Conservation (phyloP, 306 rosid species). For the Vicia villosa region DNA sequence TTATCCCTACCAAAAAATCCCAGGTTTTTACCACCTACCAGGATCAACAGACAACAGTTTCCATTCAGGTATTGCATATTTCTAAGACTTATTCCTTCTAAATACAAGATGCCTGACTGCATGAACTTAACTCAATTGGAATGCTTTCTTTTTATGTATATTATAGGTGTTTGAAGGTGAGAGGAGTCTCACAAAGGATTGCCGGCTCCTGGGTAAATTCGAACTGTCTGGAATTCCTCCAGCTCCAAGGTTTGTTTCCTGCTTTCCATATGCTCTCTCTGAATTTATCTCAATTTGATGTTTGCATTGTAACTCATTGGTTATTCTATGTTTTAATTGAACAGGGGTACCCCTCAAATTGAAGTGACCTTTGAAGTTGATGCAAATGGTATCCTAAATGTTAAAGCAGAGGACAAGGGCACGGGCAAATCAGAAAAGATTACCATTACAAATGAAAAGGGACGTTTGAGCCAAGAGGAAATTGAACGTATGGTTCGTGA, state of each 20-base stretch:
- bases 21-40: slow-evolving; percentile 99
- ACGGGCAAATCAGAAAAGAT: slow-evolving; percentile 98
- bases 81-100: neutral
- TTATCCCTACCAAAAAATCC: slow-evolving; percentile 98
- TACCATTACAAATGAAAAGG: slow-evolving; percentile 96
- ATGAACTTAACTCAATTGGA: neutral
- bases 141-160: neutral
- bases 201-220: slow-evolving; percentile 92
- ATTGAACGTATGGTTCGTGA: slow-evolving; percentile 95
- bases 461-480: slow-evolving; percentile 95
- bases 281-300: neutral
- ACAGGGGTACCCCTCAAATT: slow-evolving; percentile 99
- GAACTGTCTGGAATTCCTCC: slow-evolving; percentile 94
- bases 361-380: slow-evolving; percentile 99
- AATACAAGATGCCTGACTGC: neutral
- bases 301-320: slow-evolving; percentile 6
- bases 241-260: slow-evolving; percentile 80
- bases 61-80: slow-evolving; percentile 75
- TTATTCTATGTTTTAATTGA: slow-evolving; percentile 14
- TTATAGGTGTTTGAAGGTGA: slow-evolving; percentile 93
- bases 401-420: slow-evolving; percentile 98
- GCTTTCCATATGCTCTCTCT: neutral
- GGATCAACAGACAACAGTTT: slow-evolving; percentile 98
- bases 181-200: slow-evolving; percentile 99
- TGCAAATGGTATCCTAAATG: slow-evolving; percentile 93